Evolutionary conservation across 768 basidiomycete genomes (phyloP).

Genomic region (Rubroboletus pulcherrimus): DNA sequence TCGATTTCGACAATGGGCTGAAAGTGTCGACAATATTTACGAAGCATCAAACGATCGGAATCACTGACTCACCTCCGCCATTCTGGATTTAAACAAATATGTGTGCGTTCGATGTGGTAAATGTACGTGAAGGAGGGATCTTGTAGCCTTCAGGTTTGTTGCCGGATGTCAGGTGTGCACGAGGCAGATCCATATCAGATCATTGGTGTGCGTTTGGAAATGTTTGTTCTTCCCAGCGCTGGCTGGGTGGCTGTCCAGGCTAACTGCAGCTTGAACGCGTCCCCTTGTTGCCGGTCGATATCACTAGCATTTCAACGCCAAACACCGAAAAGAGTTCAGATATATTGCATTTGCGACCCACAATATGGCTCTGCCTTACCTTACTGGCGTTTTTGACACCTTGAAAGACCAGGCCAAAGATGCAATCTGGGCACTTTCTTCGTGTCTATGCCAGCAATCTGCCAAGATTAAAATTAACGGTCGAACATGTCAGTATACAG

Average conservation of each 20-base stretch:
- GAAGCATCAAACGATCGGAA: background rate
- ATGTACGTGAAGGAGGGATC: background rate
- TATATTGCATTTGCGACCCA: background rate
- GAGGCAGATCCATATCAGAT: slow-evolving; percentile 25
- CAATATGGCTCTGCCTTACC: slow-evolving; percentile 31
- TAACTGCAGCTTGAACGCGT: too few relatives aligned
- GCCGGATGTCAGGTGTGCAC: slow-evolving; percentile 9
- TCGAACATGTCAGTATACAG: slow-evolving; percentile 72
- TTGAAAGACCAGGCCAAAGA: slow-evolving; percentile 77
- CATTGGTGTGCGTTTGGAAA: slow-evolving; percentile 1
- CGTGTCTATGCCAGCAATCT: slow-evolving; percentile 75
- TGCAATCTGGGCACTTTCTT: slow-evolving; percentile 75
- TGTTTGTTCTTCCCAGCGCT: slow-evolving; percentile 1
- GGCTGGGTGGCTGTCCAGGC: slow-evolving; percentile 13
- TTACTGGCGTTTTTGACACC: slow-evolving; percentile 46
- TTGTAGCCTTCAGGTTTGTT: background rate
- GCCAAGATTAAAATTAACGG: slow-evolving; percentile 95
- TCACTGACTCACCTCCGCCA: slow-evolving; percentile 20
- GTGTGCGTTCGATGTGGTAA: slow-evolving; percentile 1
- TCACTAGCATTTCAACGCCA: background rate
- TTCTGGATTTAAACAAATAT: slow-evolving; percentile 1
- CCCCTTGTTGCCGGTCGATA: background rate
- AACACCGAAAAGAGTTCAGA: background rate
- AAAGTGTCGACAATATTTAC: slow-evolving; percentile 1
- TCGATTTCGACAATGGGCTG: slow-evolving; percentile 13